Percentiles rank a stretch among this genome's conserved stretches.
phyloP scores from a whole-genome alignment of 768 basidiomycete genomes.

The Russula foetens region DNA sequence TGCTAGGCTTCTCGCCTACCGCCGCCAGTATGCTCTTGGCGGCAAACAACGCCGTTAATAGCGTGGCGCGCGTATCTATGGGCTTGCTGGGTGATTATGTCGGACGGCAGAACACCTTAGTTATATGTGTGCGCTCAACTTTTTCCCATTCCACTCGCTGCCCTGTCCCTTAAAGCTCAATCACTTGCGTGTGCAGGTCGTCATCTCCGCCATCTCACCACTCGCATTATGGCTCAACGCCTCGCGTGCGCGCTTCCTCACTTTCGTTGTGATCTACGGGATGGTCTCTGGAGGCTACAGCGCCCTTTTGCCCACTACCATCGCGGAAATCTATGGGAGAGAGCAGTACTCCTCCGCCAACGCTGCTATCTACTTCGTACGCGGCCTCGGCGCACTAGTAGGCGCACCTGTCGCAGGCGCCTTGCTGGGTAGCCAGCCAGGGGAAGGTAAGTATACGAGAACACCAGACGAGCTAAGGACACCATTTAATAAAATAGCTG shows the following conservation, averaged over 20 bases:
- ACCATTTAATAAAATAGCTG: slow-evolving; percentile 32
- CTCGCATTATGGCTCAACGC: slow-evolving; percentile 38
- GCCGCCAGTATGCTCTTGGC: slow-evolving; percentile 35
- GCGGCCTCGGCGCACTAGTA: slow-evolving; percentile 33
- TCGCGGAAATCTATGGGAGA: slow-evolving; percentile 36
- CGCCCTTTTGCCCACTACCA: slow-evolving; percentile 36
- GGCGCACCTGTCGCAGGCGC: slow-evolving; percentile 38
- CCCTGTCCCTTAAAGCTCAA: neutral
- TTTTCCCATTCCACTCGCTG: neutral
- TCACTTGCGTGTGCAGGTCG: slow-evolving; percentile 24
- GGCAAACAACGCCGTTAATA: slow-evolving; percentile 37
- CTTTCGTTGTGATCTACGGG: slow-evolving; percentile 36
- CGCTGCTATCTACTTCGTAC: slow-evolving; percentile 35
- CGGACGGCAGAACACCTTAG: slow-evolving; percentile 39
- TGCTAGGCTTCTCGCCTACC: slow-evolving; percentile 31
- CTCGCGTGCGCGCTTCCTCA: slow-evolving; percentile 30
- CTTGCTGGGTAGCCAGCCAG: slow-evolving; percentile 30
- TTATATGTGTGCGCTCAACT: slow-evolving; percentile 27
- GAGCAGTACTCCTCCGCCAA: slow-evolving; percentile 38
- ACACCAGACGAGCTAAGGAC: slow-evolving; percentile 19
- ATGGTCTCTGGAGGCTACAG: slow-evolving; percentile 39
- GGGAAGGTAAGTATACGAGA: neutral
- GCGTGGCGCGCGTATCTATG: slow-evolving; percentile 33
- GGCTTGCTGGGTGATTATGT: slow-evolving; percentile 35
- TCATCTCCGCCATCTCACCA: slow-evolving; percentile 33